These are phyloP conservation scores for Candida fluviatilis DNA, from an alignment of 805 yeast species.

Conservation along the genomic window DNA sequence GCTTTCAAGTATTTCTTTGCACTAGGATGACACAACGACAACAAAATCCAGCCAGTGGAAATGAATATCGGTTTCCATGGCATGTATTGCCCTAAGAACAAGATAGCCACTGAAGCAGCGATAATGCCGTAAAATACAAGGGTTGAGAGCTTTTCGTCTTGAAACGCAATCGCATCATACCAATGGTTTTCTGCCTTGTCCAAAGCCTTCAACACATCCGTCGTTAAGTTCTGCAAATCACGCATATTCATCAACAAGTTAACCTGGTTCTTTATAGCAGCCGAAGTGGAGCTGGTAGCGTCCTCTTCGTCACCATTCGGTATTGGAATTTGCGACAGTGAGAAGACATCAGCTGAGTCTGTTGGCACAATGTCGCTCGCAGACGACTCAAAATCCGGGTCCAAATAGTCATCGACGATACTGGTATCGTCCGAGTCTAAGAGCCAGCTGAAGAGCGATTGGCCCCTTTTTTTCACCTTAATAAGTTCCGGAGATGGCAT, in stretches of 20 bases:
- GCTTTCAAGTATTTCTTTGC: slow-evolving; percentile 25
- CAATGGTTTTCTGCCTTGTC: slow-evolving; percentile 52
- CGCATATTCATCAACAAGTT: slow-evolving; percentile 59
- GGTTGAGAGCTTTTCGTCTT: slow-evolving; percentile 65
- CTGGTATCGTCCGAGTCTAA: slow-evolving; percentile 26
- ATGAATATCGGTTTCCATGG: slow-evolving; percentile 66
- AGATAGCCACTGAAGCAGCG: slow-evolving; percentile 30
- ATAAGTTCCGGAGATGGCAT: slow-evolving; percentile 41
- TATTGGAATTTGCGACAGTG: slow-evolving; percentile 8
- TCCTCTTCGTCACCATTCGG: slow-evolving; percentile 9
- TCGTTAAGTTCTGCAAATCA: slow-evolving; percentile 65
- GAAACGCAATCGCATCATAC: slow-evolving; percentile 64
- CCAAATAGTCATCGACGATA: slow-evolving; percentile 29
- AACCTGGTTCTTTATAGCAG: slow-evolving; percentile 29
- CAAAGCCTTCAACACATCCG: slow-evolving; percentile 46
- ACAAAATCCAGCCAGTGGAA: slow-evolving; percentile 50
- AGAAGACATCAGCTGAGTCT: neutral
- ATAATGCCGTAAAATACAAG: slow-evolving; percentile 42
- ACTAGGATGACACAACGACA: slow-evolving; percentile 60
- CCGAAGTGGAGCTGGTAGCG: slow-evolving; percentile 7
- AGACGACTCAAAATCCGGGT: slow-evolving; percentile 13
- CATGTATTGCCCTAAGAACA: slow-evolving; percentile 46
- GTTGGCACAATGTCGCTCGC: slow-evolving; percentile 8
- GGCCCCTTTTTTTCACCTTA: slow-evolving; percentile 48
- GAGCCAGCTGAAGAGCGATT: slow-evolving; percentile 45